Conservation (phyloP, 805 yeast species). For the Danielozyma ontarioensis region DNA sequence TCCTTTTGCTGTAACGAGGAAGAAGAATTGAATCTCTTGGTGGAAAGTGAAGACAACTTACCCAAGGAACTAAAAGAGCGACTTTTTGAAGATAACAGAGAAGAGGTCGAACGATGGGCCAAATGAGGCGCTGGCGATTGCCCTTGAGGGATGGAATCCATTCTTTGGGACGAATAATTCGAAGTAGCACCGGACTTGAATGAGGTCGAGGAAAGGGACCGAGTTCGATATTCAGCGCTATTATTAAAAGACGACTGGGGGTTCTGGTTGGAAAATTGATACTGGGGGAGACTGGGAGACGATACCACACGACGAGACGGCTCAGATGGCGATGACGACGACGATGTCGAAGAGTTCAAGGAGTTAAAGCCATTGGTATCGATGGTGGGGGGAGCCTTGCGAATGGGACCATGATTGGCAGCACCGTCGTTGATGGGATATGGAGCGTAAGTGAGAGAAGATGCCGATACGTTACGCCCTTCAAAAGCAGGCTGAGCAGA, state of each 20-base stretch:
- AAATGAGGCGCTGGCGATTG: slow-evolving; percentile 4
- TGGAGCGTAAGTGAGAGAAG: too few relatives aligned
- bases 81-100: slow-evolving; percentile 32
- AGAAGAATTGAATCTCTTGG: slow-evolving; percentile 34
- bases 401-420: not conserved
- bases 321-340: slow-evolving; percentile 21
- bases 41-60: slow-evolving; percentile 35
- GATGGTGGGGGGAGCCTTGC: not conserved
- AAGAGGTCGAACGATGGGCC: slow-evolving; percentile 7
- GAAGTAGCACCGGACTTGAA: slow-evolving; percentile 3
- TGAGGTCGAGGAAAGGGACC: slow-evolving; percentile 24
- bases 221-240: slow-evolving; percentile 15
- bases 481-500: slow-evolving; percentile 1
- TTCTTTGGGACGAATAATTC: not conserved
- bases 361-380: too few relatives aligned
- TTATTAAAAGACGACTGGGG: not conserved
- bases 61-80: slow-evolving; percentile 38
- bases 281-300: slow-evolving; percentile 18
- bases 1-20: slow-evolving; percentile 26
- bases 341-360: too few relatives aligned
- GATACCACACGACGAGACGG: slow-evolving; percentile 21
- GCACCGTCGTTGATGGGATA: not conserved
- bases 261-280: slow-evolving; percentile 3
- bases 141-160: slow-evolving; percentile 5
- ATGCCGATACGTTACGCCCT: too few relatives aligned